Evolutionary conservation across 805 yeast species (phyloP).

Genomic region (Barnettozyma siamensis): DNA sequence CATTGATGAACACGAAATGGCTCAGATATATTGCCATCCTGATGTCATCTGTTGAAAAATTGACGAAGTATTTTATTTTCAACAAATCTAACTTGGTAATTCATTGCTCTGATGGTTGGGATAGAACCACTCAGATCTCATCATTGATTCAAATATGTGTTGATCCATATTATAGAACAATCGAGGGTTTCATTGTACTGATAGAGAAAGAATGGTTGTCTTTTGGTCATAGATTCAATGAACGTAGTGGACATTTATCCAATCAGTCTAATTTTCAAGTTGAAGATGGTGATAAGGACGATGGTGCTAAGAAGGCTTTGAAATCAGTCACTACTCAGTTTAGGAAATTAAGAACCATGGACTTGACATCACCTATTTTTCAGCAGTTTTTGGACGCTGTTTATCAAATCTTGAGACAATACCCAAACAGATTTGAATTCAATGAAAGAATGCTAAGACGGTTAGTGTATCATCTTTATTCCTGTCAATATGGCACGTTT

Average conservation of each 20-base stretch:
- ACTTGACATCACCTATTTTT: constrained; percentile 82
- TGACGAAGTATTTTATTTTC: constrained; percentile 75
- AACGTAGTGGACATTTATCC: constrained; percentile 69
- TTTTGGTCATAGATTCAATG: constrained; percentile 87
- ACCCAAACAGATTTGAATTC: constrained; percentile 73
- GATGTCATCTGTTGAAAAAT: constrained; percentile 67
- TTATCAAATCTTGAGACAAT: constrained; percentile 68
- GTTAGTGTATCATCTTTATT: constrained; percentile 78
- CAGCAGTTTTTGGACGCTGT: constrained; percentile 92
- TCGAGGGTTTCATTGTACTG: constrained; percentile 79
- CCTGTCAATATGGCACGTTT: constrained; percentile 94
- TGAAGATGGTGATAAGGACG: constrained; percentile 43
- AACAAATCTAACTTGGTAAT: constrained; percentile 78
- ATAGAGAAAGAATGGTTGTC: constrained; percentile 95
- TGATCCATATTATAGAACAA: constrained; percentile 85
- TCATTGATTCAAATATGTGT: constrained; percentile 80
- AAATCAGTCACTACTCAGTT: constrained; percentile 46
- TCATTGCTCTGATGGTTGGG: constrained; percentile 99
- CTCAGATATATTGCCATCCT: constrained; percentile 62
- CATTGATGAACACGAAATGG: constrained; percentile 72
- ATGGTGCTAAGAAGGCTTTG: constrained; percentile 38
- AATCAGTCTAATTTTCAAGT: constrained; percentile 30
- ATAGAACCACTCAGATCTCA: constrained; percentile 85
- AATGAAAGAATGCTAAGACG: constrained; percentile 84
- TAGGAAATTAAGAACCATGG: constrained; percentile 42